phyloP scores from a whole-genome alignment of 2,329 filamentous ascomycete species.

The Diaporthe citri region DNA sequence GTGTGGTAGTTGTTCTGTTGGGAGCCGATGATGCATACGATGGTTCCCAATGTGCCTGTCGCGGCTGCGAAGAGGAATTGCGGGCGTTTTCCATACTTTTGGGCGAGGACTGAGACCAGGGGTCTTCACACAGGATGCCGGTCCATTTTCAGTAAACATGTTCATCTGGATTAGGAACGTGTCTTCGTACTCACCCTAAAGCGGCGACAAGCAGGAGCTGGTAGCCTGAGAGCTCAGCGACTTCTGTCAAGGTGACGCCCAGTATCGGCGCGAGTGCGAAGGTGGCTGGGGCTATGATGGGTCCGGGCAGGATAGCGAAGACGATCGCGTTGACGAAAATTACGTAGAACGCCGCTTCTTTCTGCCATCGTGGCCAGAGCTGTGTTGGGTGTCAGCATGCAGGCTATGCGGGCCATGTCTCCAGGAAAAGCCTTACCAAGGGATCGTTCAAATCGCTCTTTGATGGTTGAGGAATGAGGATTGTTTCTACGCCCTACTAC shows the following conservation, averaged over 20 bases:
- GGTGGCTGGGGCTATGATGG: slow-evolving; percentile 41
- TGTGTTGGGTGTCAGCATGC: slow-evolving; percentile 14
- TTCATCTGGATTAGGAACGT: no score
- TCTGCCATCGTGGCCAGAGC: slow-evolving; percentile 44
- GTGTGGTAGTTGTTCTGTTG: slow-evolving; percentile 46
- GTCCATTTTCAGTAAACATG: background rate
- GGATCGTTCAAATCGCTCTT: slow-evolving; percentile 41
- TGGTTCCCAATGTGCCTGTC: slow-evolving; percentile 46
- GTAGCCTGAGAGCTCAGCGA: slow-evolving; percentile 43
- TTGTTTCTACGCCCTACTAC: slow-evolving; percentile 40
- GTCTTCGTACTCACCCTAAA: slow-evolving; percentile 32
- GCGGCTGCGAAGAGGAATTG: slow-evolving; percentile 50
- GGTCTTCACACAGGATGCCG: slow-evolving; percentile 30
- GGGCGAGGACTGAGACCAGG: slow-evolving; percentile 49
- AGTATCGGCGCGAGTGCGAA: slow-evolving; percentile 43
- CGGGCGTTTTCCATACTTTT: slow-evolving; percentile 51
- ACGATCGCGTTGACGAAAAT: slow-evolving; percentile 43
- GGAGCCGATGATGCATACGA: slow-evolving; percentile 47
- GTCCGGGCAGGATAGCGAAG: slow-evolving; percentile 43
- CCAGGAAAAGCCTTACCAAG: slow-evolving; percentile 29
- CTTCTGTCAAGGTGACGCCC: slow-evolving; percentile 45
- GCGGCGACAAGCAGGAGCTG: slow-evolving; percentile 42
- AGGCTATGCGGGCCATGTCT: background rate
- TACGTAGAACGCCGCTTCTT: slow-evolving; percentile 42
- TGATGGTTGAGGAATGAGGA: slow-evolving; percentile 41